Base-by-base conservation (phyloP, 164 flowering plant species). In the Liriodendron chinense region DNA sequence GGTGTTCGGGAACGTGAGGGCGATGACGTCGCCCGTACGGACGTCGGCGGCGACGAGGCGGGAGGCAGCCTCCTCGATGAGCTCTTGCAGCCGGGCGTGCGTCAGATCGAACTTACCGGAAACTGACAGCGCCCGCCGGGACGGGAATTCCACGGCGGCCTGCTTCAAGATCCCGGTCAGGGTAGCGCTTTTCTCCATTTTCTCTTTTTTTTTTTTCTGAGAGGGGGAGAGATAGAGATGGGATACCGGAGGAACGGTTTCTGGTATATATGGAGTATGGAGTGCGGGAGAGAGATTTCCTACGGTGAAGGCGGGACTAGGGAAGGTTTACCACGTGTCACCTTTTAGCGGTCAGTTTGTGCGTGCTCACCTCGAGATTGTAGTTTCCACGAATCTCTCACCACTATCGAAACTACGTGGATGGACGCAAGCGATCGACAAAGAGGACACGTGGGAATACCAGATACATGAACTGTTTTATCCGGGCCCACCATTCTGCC, bases 1-100 rank as follows among this genome's bases (percentile, higher is more conserved):
- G 75, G 95, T 83, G 80, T 94, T 96, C 6, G 94, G 95, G 76
- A 92, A 96, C 48, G 94, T 91, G 74, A 96, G 96, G n/a, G 97
- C 97, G 69, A 96, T 88, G 78, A 89, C 93, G 57, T 94, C 92
- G 48, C 95, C 93, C 53, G 87, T 81, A 1, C 57, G 66, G 67
- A 92, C 83, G 5, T 95, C 96, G 80, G 84, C 22, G 72, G 86
- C 67, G 73, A 86, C 34, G 22, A 96, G 89, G 7, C 61, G 78
- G 10, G 86, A 70, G 74, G 97, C 95, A 74, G 97, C 93, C 43
- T 75, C 79, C 0, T 94, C 92, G 68, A 96, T 65, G 9, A 90
- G 86, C 10, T 83, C 77, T 0, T 88, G 81, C n/a, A 96, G 79
- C 2, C 80, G 85, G 3, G 85, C 76, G 74, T 94, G 87, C 0